Conservation (phyloP, 192 early-diverging fungal species). For the Coemansia sp. region DNA sequence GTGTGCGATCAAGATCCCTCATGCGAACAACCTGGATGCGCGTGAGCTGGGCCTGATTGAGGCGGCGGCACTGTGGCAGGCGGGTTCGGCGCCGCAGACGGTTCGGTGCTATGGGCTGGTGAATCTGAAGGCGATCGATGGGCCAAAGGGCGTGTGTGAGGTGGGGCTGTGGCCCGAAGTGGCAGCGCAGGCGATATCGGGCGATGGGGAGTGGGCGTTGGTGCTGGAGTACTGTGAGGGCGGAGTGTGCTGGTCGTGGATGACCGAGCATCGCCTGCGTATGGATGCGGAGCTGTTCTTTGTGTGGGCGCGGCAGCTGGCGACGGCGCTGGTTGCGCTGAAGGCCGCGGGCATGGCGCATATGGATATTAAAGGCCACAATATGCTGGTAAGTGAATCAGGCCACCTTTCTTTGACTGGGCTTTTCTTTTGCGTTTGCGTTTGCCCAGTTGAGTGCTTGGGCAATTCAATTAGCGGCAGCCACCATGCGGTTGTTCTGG, state of each 20-base stretch:
- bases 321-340: slow-evolving; percentile 49
- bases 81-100: slow-evolving; percentile 18
- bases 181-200: slow-evolving; percentile 15
- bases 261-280: slow-evolving; percentile 30
- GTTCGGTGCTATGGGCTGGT: slow-evolving; percentile 40
- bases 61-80: slow-evolving; percentile 38
- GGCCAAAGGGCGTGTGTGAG: slow-evolving; percentile 2
- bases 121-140: slow-evolving; percentile 11
- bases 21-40: slow-evolving; percentile 37
- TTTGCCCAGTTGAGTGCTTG: too few species aligned
- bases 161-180: slow-evolving; percentile 27
- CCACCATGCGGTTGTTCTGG: background rate
- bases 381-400: slow-evolving; percentile 47
- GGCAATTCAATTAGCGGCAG: too few species aligned
- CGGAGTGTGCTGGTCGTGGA: slow-evolving; percentile 56
- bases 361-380: slow-evolving; percentile 59
- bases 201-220: slow-evolving; percentile 41
- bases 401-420: background rate
- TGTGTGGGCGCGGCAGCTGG: slow-evolving; percentile 53
- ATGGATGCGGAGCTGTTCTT: slow-evolving; percentile 51
- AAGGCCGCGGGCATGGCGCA: slow-evolving; percentile 50
- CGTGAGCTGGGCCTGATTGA: slow-evolving; percentile 43
- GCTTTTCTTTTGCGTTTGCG: too few species aligned
- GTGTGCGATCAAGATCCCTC: slow-evolving; percentile 44
- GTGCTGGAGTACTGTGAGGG: slow-evolving; percentile 54